These are phyloP conservation scores for Carallia pectinifolia DNA, from an alignment of 345 rosid genomes.

Conservation along the genomic window DNA sequence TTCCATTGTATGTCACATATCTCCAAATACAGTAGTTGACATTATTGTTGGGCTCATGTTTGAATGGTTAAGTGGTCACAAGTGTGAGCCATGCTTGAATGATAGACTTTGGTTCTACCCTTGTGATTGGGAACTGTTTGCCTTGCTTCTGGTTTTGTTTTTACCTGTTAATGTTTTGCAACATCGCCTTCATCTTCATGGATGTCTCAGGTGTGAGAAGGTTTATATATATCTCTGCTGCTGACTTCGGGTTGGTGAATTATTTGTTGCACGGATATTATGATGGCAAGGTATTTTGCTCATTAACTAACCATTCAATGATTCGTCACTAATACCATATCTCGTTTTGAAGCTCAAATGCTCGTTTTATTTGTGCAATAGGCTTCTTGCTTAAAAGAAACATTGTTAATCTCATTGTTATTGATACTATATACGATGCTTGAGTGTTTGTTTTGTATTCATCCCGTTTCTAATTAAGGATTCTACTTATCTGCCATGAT, in stretches of 20 bases:
- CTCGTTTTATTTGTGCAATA: too few species aligned
- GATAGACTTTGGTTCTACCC: neutral
- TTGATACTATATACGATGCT: neutral
- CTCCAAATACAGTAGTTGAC: too few species aligned
- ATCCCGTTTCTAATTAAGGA: slow-evolving; percentile 2
- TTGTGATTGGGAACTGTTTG: neutral
- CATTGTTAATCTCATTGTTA: too few species aligned
- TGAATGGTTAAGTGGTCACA: too few species aligned
- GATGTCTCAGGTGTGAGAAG: slow-evolving; percentile 49
- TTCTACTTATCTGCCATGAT: slow-evolving; percentile 8
- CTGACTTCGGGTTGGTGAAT: slow-evolving; percentile 55
- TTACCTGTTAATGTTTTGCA: neutral
- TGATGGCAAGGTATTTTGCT: slow-evolving; percentile 56
- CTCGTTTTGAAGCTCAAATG: too few species aligned
- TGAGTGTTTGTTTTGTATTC: neutral
- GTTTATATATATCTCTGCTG: slow-evolving; percentile 61
- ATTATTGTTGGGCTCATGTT: too few species aligned
- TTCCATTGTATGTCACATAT: too few species aligned
- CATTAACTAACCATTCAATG: neutral
- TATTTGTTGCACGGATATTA: slow-evolving; percentile 52
- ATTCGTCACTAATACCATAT: neutral
- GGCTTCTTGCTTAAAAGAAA: too few species aligned
- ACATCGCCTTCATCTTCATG: neutral
- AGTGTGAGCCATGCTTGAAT: neutral
- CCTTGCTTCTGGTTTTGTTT: neutral